phyloP scores from a whole-genome alignment of 768 basidiomycete genomes.

The Agaricus sinodeliciosus region DNA sequence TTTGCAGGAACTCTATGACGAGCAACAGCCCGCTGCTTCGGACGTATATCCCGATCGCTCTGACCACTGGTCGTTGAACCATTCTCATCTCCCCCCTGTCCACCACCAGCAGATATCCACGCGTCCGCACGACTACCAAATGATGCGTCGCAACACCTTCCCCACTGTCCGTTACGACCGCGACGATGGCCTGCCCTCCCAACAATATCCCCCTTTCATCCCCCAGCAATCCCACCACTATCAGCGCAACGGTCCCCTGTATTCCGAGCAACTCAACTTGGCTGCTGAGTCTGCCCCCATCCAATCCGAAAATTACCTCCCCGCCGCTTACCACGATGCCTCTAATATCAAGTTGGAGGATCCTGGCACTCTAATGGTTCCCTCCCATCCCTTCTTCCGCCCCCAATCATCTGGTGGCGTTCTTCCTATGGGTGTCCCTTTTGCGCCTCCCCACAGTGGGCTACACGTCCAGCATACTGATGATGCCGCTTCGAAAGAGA shows the following conservation, averaged over 20 bases:
- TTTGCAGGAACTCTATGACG: slow-evolving; percentile 67
- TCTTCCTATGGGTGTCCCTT: slow-evolving; percentile 25
- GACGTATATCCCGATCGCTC: slow-evolving; percentile 7
- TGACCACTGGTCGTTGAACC: slow-evolving; percentile 28
- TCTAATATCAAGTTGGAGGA: slow-evolving; percentile 64
- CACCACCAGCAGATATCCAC: slow-evolving; percentile 23
- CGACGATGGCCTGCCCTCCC: slow-evolving; percentile 34
- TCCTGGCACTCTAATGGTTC: slow-evolving; percentile 49
- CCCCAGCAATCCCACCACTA: slow-evolving; percentile 33
- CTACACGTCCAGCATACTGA: slow-evolving; percentile 83
- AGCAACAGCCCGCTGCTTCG: slow-evolving; percentile 4
- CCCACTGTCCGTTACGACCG: slow-evolving; percentile 74
- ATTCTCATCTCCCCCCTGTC: slow-evolving; percentile 32
- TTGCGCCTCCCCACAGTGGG: slow-evolving; percentile 36
- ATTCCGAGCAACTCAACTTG: slow-evolving; percentile 24
- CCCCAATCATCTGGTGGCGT: slow-evolving; percentile 19
- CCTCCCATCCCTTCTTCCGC: slow-evolving; percentile 53
- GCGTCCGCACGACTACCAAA: slow-evolving; percentile 37
- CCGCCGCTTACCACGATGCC: slow-evolving; percentile 37
- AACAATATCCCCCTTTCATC: slow-evolving; percentile 36
- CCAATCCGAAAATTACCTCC: slow-evolving; percentile 31
- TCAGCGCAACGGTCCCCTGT: slow-evolving; percentile 28
- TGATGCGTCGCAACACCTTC: slow-evolving; percentile 63
- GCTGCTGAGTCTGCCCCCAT: slow-evolving; percentile 22
- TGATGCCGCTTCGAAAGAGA: slow-evolving; percentile 86